Base-by-base conservation (phyloP, 768 basidiomycete genomes). In the Mycena venus region DNA sequence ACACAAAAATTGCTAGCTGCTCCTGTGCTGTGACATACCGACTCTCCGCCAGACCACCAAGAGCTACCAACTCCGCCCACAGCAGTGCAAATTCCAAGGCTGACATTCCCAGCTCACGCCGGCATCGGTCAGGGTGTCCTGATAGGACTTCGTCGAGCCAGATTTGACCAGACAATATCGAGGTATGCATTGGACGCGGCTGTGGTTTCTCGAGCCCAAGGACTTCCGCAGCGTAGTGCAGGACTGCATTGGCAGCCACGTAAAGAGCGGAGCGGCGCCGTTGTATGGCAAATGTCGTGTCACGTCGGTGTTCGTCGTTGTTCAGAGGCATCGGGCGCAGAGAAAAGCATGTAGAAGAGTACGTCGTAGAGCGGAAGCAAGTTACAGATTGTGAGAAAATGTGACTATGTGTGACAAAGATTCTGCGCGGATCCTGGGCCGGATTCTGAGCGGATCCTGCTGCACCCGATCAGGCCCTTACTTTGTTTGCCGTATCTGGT, bases 111-210 rank as follows among this genome's bases (percentile, higher is more conserved):
- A 75, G 64, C 40, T 42, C 42, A 14, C 31, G 14, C 23, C 34
- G 63, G 27, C 64, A 70, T 36, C 75, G 72, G 10, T 68, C 68
- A 0, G 67, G 72, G 58, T 76, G 72, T 17, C 75, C 77, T 12
- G 1, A 2, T 5, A 76, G 36, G 2, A 76, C 61, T 42, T 78
- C 77, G 21, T 68, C 32, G 12, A 78, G 47, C 77, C 77, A 78
- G 14, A 8, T 27, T 2, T 32, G 44, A 19, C 77, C 77, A 31
- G 75, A 64, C 15, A 73, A 72, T 23, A 65, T 70, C 3, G 68
- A 70, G 7, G 68, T 70, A 19, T 70, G 58, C 58, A 58, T 49
- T 1, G 68, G 68, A 0, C 55, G 55, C 21, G 64, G 68, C 17
- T 11, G 38, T 15, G 49, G 34, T 15, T 36, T 62, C 19, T 60